Conservation (phyloP, 176 grass and related monocot species). For the Aegilops longissima region DNA sequence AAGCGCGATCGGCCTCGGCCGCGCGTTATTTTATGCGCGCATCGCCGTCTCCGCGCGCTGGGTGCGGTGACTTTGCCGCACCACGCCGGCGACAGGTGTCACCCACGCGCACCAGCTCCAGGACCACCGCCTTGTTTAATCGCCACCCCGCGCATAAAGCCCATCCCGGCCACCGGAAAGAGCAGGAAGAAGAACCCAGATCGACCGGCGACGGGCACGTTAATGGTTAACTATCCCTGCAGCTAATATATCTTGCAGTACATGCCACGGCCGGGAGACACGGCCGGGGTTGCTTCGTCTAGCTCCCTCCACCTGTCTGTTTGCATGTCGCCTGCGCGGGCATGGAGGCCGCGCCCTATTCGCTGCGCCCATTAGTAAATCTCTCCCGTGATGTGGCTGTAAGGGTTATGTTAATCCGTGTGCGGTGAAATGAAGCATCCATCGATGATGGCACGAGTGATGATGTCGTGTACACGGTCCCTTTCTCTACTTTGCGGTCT, state of each 20-base stretch:
- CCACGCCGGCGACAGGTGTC: constrained; percentile 51
- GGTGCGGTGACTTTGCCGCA: constrained; percentile 46
- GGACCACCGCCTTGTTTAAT: constrained; percentile 53
- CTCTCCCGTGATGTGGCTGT: neutral
- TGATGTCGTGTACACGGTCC: neutral
- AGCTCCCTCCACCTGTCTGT: neutral
- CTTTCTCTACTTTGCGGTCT: constrained; percentile 27
- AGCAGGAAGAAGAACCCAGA: constrained; percentile 10
- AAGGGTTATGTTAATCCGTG: constrained; percentile 21
- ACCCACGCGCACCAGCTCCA: neutral
- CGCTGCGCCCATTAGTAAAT: neutral
- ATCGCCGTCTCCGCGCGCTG: constrained; percentile 33
- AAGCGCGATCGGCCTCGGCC: neutral
- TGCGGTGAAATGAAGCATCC: constrained; percentile 48
- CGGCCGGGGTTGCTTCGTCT: neutral
- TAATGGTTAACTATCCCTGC: neutral
- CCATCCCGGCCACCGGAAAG: neutral
- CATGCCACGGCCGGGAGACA: constrained; percentile 18
- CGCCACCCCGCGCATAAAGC: constrained; percentile 4
- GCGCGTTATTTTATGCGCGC: constrained; percentile 38
- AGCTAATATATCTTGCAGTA: constrained; percentile 5
- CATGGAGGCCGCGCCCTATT: constrained; percentile 32
- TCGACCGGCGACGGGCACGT: neutral
- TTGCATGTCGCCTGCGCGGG: constrained; percentile 12
- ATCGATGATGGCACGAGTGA: neutral